These are phyloP conservation scores for Erysimum cheiranthoides DNA, from an alignment of 345 rosid genomes.

Conservation along the genomic window DNA sequence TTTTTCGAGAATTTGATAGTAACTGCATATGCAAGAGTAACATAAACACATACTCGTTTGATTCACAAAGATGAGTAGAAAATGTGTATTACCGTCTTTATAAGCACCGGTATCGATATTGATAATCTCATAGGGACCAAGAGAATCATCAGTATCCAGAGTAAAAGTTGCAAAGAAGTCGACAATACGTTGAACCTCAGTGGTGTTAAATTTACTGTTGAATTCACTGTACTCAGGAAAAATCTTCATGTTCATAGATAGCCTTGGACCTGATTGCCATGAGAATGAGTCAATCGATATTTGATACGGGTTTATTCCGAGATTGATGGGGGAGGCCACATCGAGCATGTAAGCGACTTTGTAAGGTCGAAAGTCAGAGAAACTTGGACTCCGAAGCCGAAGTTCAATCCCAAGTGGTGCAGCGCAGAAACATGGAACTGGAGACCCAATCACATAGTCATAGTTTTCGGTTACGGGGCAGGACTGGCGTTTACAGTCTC, in stretches of 20 bases:
- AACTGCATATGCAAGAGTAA: slow-evolving; percentile 21
- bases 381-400: slow-evolving; percentile 61
- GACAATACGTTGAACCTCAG: slow-evolving; percentile 45
- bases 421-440: slow-evolving; percentile 59
- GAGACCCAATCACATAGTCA: slow-evolving; percentile 50
- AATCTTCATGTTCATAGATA: slow-evolving; percentile 51
- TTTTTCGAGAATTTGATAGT: neutral
- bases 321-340: slow-evolving; percentile 32
- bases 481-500: slow-evolving; percentile 48
- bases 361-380: slow-evolving; percentile 56
- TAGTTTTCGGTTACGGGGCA: slow-evolving; percentile 44
- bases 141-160: slow-evolving; percentile 39
- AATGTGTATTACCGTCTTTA: slow-evolving; percentile 43
- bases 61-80: neutral
- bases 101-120: slow-evolving; percentile 45
- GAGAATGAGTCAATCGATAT: slow-evolving; percentile 42
- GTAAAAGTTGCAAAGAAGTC: slow-evolving; percentile 48
- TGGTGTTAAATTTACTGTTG: slow-evolving; percentile 41
- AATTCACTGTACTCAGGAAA: slow-evolving; percentile 43
- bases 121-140: slow-evolving; percentile 65
- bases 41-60: neutral
- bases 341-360: slow-evolving; percentile 19
- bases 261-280: slow-evolving; percentile 61
- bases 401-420: slow-evolving; percentile 54
- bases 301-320: slow-evolving; percentile 51